These are phyloP conservation scores for Cercospora zeae-maydis DNA, from an alignment of 2,329 filamentous ascomycete genomes.

Conservation along the genomic window DNA sequence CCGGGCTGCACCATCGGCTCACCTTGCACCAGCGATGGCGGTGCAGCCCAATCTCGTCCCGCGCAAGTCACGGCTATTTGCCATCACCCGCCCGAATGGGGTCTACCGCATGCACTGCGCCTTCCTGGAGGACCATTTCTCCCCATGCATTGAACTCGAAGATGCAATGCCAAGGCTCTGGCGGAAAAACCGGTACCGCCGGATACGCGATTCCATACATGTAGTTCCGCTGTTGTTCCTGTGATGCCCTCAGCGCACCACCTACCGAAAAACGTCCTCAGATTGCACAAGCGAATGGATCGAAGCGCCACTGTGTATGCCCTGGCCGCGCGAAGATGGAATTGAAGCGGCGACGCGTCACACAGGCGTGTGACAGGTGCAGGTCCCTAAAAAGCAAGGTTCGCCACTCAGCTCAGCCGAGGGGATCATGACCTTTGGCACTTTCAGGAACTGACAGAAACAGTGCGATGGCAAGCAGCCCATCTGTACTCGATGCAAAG, in stretches of 20 bases:
- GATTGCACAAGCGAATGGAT: background rate
- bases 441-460: background rate
- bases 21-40: background rate
- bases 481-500: slow-evolving; percentile 12
- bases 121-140: background rate
- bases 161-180: background rate
- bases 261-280: background rate
- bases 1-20: background rate
- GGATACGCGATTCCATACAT: background rate
- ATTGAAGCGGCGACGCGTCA: slow-evolving; percentile 13
- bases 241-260: background rate
- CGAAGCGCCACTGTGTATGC: background rate
- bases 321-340: background rate
- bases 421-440: background rate
- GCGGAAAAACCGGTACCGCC: background rate
- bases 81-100: background rate
- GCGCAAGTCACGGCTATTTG: background rate
- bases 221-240: background rate
- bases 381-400: slow-evolving; percentile 13
- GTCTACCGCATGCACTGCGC: background rate
- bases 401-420: background rate
- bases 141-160: background rate
- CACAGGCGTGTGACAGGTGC: slow-evolving; percentile 18
- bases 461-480: slow-evolving; percentile 16
- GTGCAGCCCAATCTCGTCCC: background rate